Conservation (phyloP, 148 eudicot genomes). For the Nepenthes mirabilis region DNA sequence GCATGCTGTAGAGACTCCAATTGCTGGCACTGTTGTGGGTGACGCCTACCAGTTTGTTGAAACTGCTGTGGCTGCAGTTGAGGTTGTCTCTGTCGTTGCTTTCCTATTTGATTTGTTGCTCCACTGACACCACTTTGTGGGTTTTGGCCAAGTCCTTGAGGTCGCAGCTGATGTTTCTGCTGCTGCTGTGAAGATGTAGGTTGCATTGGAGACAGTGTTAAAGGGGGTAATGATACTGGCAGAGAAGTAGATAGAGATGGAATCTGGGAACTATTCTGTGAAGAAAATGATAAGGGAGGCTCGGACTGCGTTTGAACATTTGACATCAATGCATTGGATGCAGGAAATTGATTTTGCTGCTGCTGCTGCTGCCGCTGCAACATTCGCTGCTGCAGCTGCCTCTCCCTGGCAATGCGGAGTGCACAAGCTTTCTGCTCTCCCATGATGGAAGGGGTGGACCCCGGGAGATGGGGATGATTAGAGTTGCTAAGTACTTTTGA, state of each 20-base stretch:
- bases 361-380: constrained; percentile 43
- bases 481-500: constrained; percentile 38
- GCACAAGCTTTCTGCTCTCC: constrained; percentile 61
- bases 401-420: constrained; percentile 58
- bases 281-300: constrained; percentile 39
- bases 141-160: constrained; percentile 40
- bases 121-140: constrained; percentile 35
- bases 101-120: constrained; percentile 39
- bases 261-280: constrained; percentile 42
- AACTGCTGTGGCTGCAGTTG: constrained; percentile 32
- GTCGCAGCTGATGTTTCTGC: constrained; percentile 39
- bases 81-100: constrained; percentile 47
- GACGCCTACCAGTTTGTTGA: constrained; percentile 57
- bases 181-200: constrained; percentile 40
- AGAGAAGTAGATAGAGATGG: constrained; percentile 45
- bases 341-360: constrained; percentile 32
- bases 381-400: constrained; percentile 44
- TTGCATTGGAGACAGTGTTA: constrained; percentile 26
- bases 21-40: constrained; percentile 61
- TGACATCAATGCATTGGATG: constrained; percentile 44
- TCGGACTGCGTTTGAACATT: constrained; percentile 46
- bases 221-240: constrained; percentile 30
- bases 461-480: constrained; percentile 50
- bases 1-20: constrained; percentile 47
- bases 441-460: constrained; percentile 32